Evolutionary conservation across 768 basidiomycete genomes (phyloP).

Genomic region (Kwoniella mangroviensis): DNA sequence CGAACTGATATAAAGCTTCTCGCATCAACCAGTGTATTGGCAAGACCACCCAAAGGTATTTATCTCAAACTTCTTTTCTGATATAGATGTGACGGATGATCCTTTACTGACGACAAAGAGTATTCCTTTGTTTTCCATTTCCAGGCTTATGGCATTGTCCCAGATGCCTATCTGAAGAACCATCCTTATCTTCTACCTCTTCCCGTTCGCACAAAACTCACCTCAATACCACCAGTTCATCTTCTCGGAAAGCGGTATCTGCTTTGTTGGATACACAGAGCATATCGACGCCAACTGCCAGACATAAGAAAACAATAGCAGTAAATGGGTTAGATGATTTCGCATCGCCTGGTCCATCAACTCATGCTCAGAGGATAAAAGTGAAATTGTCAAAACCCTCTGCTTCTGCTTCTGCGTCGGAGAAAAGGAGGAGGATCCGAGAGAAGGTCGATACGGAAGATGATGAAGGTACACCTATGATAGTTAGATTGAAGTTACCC

Average conservation of each 20-base stretch:
- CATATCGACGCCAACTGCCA: conserved; percentile 25
- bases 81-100: conserved; percentile 31
- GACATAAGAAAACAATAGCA: conserved; percentile 33
- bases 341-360: conserved; percentile 46
- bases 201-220: neutral
- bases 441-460: conserved; percentile 7
- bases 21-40: conserved; percentile 65
- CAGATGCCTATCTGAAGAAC: conserved; percentile 36
- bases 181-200: conserved; percentile 1
- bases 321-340: conserved; percentile 60
- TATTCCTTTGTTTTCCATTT: neutral
- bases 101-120: neutral
- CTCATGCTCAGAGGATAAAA: conserved; percentile 63
- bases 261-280: neutral
- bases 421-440: neutral
- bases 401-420: neutral
- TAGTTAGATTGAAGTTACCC: conserved; percentile 38
- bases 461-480: conserved; percentile 24
- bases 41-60: conserved; percentile 72
- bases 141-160: conserved; percentile 57
- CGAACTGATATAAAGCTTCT: conserved; percentile 61
- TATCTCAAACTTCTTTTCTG: conserved; percentile 76
- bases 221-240: conserved; percentile 3
- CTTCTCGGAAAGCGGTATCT: conserved; percentile 36
- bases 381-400: conserved; percentile 63